Evolutionary conservation across 2,329 filamentous ascomycete genomes (phyloP), one percentile per base, ranked within the genome.

Genomic region (Hirsutella thompsonii): DNA sequence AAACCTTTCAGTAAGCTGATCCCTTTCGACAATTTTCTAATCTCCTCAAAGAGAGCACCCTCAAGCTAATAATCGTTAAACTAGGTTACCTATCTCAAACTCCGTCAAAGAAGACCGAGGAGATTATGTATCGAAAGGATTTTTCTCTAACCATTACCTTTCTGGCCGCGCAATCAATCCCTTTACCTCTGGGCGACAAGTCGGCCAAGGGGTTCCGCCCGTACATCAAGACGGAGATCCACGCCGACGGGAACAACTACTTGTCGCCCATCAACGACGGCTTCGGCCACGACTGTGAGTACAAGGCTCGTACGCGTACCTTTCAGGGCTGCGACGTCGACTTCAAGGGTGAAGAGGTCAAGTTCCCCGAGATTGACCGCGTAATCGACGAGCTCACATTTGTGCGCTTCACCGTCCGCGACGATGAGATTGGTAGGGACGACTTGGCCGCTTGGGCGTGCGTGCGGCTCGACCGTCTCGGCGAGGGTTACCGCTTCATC

Each of bases 381-480:
- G 67, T 86, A 1, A 69, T 84, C 8, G 76, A 83, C 40, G 75
- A 82, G 53, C 65, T 89, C 46, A 76, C 78, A 23, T 89, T 88
- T 63, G 68, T 87, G 41, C 71, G 83, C 52, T 85, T 96, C 67
- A 87, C 93, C 52, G 70, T 96, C 49, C 83, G 88, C 59, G 86
- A 96, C 57, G 83, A 94, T 50, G 83, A 90, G 59, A 75, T 89
- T 49, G 79, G 81, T 4, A 72, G 74, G 46, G 88, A 96, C 53
- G 74, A 82, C 44, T 61, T 94, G 42, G 81, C 87, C 10, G 87
- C 83, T 3, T 96, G 92, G 92, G 79, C 84, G 2, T 94, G 88
- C 54, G 80, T 94, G 50, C 74, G 88, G 32, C 73, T 96, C 19
- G 88, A 95, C 61, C 74, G 88, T 8, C 60, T 95, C 44, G 76